A percentile compares a stretch with the other conserved stretches of the same genome.
Conservation (phyloP, 495 filamentous ascomycete genomes). For the Aspergillus asperescens region DNA sequence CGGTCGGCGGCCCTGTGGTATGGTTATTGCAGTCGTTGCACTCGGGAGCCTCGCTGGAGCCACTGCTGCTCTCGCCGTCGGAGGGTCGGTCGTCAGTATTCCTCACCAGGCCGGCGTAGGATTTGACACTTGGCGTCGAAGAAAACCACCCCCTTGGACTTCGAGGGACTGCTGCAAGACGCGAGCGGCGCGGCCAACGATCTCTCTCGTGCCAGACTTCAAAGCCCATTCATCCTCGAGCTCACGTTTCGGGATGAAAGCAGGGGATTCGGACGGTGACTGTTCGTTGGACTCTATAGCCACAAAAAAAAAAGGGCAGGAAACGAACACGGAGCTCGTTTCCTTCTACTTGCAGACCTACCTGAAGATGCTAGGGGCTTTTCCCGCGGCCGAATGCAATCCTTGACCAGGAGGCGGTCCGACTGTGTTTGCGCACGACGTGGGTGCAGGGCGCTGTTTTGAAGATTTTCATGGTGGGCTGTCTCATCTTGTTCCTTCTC, state of each 20-base stretch:
- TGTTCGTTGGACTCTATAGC: neutral
- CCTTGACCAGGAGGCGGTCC: neutral
- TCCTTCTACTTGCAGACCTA: neutral
- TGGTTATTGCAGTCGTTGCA: neutral
- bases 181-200: constrained; percentile 32
- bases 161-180: constrained; percentile 44
- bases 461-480: neutral
- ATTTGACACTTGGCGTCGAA: constrained; percentile 35
- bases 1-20: neutral
- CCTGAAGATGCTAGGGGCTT: neutral
- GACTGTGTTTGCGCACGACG: neutral
- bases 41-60: neutral
- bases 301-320: neutral
- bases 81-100: neutral
- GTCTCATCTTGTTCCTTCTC: neutral
- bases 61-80: constrained; percentile 5
- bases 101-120: constrained; percentile 3
- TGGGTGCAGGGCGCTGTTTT: neutral
- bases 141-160: constrained; percentile 44
- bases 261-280: neutral
- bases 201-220: neutral
- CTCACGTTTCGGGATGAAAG: neutral
- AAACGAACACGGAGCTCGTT: neutral
- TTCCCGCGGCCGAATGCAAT: neutral
- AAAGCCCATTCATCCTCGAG: neutral